Conservation (phyloP, 345 rosid genomes). For the sweet orange (Citrus sinensis) region DNA sequence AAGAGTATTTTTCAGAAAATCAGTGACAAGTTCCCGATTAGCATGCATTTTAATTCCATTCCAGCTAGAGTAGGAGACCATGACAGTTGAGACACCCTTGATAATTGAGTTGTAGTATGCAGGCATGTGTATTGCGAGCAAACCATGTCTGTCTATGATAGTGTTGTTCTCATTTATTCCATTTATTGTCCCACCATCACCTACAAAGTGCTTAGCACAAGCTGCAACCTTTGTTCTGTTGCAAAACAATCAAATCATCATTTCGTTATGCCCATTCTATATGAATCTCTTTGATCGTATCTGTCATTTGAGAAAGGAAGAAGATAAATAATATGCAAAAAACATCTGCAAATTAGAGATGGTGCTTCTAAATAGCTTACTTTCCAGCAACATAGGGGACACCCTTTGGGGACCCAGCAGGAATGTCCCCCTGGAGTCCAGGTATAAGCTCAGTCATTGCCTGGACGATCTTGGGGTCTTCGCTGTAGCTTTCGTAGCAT, state of each 20-base stretch:
- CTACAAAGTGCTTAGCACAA: conserved; percentile 91
- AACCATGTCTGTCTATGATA: conserved; percentile 43
- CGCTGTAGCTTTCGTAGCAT: conserved; percentile 93
- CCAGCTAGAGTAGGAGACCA: conserved; percentile 94
- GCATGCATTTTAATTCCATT: conserved; percentile 90
- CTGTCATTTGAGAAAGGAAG: neutral
- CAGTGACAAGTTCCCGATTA: conserved; percentile 57
- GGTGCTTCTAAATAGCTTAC: conserved; percentile 35
- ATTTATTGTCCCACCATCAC: conserved; percentile 80
- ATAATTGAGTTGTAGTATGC: conserved; percentile 61
- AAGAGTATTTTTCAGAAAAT: conserved; percentile 68
- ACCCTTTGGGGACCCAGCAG: conserved; percentile 45
- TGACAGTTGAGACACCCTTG: conserved; percentile 82
- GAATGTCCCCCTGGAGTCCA: conserved; percentile 83
- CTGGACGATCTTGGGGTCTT: conserved; percentile 65
- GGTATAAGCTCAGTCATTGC: conserved; percentile 68
- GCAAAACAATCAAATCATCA: neutral
- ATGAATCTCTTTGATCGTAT: neutral
- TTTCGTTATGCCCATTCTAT: neutral
- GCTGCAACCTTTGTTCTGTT: conserved; percentile 78
- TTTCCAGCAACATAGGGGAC: conserved; percentile 62
- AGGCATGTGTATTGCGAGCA: conserved; percentile 72
- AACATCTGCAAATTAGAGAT: neutral
- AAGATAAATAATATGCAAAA: neutral
- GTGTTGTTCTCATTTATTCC: conserved; percentile 84